Base-by-base conservation (phyloP, 2,329 filamentous ascomycete genomes). In the Exophiala bonariae region DNA sequence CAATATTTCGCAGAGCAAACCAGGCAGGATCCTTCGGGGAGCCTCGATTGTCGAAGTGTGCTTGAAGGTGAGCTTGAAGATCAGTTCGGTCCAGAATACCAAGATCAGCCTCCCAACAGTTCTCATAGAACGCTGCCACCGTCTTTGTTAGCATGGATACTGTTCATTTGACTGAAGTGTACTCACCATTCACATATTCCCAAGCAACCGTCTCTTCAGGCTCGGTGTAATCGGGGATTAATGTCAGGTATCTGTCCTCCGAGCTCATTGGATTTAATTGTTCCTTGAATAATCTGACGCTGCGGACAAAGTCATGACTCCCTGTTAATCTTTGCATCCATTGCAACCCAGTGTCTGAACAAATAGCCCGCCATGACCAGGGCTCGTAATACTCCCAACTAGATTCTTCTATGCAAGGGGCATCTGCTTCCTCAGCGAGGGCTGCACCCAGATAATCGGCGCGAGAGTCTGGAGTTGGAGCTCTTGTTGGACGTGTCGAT, bases 1-100 rank as follows among this genome's bases (percentile, higher is more conserved):
- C 32, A 31, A 42, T 28, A 43, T 50, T 44, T 11, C 42, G 36
- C 4, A 50, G 47, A 14, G 47, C 47, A 17, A 31, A 46, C 36
- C 32, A 41, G n/a, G 47, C 40, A 23, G 18, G 22, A 14, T 49
- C 40, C 14, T 39, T 17, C 9, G 17, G 19, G 5, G 23, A 34
- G 5, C 14, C 16, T 33, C 19, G 20, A 9, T 23, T 17, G 14
- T 18, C 23, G 22, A 30, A 49, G 22, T 49, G 41, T 8, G 17
- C 41, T 32, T 30, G 22, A 10, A 49, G 26, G 6, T 19, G 40
- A 38, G 40, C 33, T 35, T 49, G 39, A 17, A 49, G 32, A 14
- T 43, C 40, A 19, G 30, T 10, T 4, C 46, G 46, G 23, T 44
- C 33, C 19, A 49, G 26, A 22, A 49, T 37, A 14, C 40, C 46